Evolutionary conservation across 164 flowering plant genomes (phyloP).

Genomic region (Nymphaea colorata): DNA sequence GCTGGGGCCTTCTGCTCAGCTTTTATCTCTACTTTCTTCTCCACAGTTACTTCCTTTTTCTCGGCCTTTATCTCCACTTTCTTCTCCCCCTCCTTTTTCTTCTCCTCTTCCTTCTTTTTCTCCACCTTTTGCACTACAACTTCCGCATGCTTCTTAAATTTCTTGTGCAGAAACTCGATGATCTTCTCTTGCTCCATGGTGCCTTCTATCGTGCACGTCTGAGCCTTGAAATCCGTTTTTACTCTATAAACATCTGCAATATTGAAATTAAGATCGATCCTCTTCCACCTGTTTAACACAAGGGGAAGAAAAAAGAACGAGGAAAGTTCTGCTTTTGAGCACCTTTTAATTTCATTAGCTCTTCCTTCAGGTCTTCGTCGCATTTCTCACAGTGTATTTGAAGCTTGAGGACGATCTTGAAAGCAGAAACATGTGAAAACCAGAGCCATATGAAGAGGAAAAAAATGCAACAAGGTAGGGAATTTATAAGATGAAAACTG

Average conservation of each 20-base stretch:
- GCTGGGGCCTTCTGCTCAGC: background rate
- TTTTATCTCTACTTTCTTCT: background rate
- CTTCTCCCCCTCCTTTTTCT: background rate
- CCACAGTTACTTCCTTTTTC: background rate
- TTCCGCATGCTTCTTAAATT: background rate
- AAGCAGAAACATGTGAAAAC: background rate
- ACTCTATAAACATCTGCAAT: background rate
- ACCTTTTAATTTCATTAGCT: background rate
- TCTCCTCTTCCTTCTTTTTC: no score
- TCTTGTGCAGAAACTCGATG: background rate
- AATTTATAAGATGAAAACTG: background rate
- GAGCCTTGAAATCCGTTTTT: slow-evolving; percentile 1
- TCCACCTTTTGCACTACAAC: background rate
- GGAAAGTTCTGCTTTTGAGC: background rate
- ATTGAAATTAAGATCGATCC: background rate
- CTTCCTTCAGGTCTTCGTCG: background rate
- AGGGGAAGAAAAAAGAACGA: background rate
- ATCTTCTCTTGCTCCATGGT: background rate
- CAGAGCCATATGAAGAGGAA: background rate
- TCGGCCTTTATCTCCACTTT: background rate
- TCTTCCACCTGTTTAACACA: background rate
- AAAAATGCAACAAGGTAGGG: background rate
- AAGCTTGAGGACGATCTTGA: background rate
- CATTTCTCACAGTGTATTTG: slow-evolving; percentile 1
- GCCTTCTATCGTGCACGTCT: background rate